Percentiles rank a stretch among this genome's conserved stretches.
phyloP scores from a whole-genome alignment of 139 green algal species.

The Micractinium conductrix region DNA sequence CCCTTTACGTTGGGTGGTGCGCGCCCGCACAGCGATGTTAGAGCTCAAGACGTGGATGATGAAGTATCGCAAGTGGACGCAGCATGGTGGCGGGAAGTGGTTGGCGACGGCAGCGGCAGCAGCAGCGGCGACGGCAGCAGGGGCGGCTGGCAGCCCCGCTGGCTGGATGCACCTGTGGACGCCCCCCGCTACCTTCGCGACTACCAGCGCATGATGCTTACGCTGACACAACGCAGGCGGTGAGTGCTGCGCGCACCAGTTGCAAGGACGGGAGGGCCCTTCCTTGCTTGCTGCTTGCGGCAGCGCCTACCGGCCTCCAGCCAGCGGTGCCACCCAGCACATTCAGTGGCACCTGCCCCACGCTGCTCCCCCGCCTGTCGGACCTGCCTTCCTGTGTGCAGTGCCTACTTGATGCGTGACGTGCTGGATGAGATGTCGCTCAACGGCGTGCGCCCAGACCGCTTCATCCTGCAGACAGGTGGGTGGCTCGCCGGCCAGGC shows the following conservation, averaged over 20 bases:
- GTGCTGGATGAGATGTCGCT: constrained; percentile 46
- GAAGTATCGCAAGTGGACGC: background rate
- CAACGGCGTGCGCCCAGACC: constrained; percentile 24
- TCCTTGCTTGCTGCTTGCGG: background rate
- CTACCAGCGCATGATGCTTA: constrained; percentile 21
- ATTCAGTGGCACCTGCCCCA: background rate
- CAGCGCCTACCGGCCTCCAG: background rate
- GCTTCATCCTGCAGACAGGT: constrained; percentile 1
- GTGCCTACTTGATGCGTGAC: constrained; percentile 35
- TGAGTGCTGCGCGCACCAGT: background rate
- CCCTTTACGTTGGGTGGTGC: background rate
- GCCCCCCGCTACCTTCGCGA: constrained; percentile 15
- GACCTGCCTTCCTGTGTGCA: background rate
- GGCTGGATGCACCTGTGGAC: constrained; percentile 19
- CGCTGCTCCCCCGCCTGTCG: background rate
- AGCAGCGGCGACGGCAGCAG: background rate
- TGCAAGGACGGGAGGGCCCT: background rate
- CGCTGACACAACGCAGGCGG: constrained; percentile 18
- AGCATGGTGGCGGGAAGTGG: constrained; percentile 7
- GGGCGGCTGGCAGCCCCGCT: background rate
- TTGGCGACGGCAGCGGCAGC: background rate
- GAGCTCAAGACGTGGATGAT: background rate
- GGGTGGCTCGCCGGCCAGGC: too few species aligned
- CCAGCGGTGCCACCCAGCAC: background rate
- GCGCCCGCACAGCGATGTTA: background rate